Conservation (phyloP, 345 rosid genomes). For the Eucalyptus cloeziana region DNA sequence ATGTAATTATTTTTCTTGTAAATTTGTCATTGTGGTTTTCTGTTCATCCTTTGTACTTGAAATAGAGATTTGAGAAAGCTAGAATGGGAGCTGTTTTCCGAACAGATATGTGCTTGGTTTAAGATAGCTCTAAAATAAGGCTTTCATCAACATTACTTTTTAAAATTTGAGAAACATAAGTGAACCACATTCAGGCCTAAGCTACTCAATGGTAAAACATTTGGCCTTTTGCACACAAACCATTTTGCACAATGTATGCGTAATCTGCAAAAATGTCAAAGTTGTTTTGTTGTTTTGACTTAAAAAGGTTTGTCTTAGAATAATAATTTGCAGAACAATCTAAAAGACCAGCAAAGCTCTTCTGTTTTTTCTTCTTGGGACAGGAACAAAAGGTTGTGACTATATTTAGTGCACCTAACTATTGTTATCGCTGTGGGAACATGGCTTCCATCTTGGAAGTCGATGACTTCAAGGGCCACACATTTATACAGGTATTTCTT, state of each 20-base stretch:
- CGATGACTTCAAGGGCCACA: slow-evolving; percentile 81
- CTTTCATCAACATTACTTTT: not conserved
- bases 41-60: not conserved
- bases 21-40: not conserved
- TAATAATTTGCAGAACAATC: not conserved
- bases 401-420: slow-evolving; percentile 95
- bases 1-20: slow-evolving; percentile 28
- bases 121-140: not conserved
- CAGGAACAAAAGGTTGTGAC: slow-evolving; percentile 99
- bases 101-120: not conserved
- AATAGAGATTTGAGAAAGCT: not conserved
- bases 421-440: slow-evolving; percentile 98
- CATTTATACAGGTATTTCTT: slow-evolving; percentile 79
- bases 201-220: not conserved
- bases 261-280: not conserved
- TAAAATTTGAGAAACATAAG: not conserved
- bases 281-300: not conserved
- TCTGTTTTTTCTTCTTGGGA: not conserved
- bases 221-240: not conserved
- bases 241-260: not conserved
- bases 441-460: slow-evolving; percentile 99
- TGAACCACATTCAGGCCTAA: not conserved
- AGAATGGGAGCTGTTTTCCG: not conserved
- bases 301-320: not conserved
- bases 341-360: not conserved